Evolutionary conservation across 1,284 basidiomycete genomes (phyloP).

Genomic region (Calocybe gambosa): DNA sequence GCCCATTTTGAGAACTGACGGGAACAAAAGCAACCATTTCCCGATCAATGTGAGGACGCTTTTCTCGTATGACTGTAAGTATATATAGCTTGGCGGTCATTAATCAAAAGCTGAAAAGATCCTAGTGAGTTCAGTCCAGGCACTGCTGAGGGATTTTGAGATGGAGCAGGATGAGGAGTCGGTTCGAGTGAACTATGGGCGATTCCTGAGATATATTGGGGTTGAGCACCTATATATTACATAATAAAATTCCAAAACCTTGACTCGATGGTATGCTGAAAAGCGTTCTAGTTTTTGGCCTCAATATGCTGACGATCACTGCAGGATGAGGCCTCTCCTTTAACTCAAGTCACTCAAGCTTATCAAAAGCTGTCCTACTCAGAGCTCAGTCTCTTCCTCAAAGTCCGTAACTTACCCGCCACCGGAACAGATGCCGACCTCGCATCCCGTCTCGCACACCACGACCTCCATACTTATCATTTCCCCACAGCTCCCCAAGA

Average conservation of each 20-base stretch:
- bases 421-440: conserved; percentile 57
- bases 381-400: conserved; percentile 69
- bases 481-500: conserved; percentile 35
- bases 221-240: conserved; percentile 17
- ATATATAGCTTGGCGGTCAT: not conserved
- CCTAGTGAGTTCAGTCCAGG: conserved; percentile 31
- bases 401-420: conserved; percentile 58
- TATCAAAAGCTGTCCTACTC: conserved; percentile 60
- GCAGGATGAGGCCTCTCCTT: conserved; percentile 31
- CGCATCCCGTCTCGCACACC: conserved; percentile 59
- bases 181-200: conserved; percentile 39
- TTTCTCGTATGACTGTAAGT: conserved; percentile 45
- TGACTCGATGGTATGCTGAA: not conserved
- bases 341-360: conserved; percentile 53
- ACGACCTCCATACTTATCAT: conserved; percentile 67
- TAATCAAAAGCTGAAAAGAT: not conserved
- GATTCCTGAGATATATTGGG: conserved; percentile 52
- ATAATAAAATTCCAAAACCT: not conserved
- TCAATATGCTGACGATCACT: not conserved
- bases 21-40: conserved; percentile 38
- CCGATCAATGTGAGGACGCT: conserved; percentile 44
- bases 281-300: too few species aligned
- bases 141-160: conserved; percentile 41
- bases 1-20: conserved; percentile 41
- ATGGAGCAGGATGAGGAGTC: conserved; percentile 36